Evolutionary conservation across 2,329 filamentous ascomycete species (phyloP), one percentile per base, ranked within the genome.

Genomic region (Fusarium sp.): DNA sequence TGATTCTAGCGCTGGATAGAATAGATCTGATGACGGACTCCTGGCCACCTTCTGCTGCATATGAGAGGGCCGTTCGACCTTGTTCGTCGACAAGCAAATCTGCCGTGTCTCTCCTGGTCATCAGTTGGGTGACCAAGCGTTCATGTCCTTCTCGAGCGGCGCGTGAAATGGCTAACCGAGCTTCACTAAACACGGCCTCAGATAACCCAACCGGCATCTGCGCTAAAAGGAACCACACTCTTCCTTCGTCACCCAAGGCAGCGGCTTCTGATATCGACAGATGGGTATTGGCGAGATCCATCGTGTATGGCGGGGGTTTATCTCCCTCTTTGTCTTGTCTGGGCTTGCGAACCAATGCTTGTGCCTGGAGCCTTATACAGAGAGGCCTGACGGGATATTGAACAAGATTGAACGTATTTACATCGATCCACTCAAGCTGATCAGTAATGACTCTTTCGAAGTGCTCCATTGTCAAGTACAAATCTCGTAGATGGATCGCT

Each of bases 381-480:
- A 71, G 3, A 2, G 37, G 12, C 4, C 55, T 43, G 2, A 27
- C 32, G 1, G 50, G 62, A 2, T 51, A 53, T 10, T 49, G 40
- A 0, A 34, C 43, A 1, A 55, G 34, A 0, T 14, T 56, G 3
- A 70, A 64, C 2, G 20, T 28, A 6, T 40, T 2, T 1, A 71
- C 5, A 27, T 59, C n/a, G 5, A 67, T 7, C 40, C 47, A 43
- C 2, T 51, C 18, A 1, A 70, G 10, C 4, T 59, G 21, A 2
- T 43, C 16, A 5, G 8, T 34, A 4, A 9, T 40, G 7, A 47
- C 54, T 3, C 68, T 50, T 20, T 71, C 47, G 9, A 58, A 71
- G 9, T 70, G 67, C 2, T 71, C 68, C 51, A 71, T 70, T 1
- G 63, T 71, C 2, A 70, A 9, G 5, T 49, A 70, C 0, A 42